phyloP scores from a whole-genome alignment of 176 grass and related monocot species.

The Secale cereale region DNA sequence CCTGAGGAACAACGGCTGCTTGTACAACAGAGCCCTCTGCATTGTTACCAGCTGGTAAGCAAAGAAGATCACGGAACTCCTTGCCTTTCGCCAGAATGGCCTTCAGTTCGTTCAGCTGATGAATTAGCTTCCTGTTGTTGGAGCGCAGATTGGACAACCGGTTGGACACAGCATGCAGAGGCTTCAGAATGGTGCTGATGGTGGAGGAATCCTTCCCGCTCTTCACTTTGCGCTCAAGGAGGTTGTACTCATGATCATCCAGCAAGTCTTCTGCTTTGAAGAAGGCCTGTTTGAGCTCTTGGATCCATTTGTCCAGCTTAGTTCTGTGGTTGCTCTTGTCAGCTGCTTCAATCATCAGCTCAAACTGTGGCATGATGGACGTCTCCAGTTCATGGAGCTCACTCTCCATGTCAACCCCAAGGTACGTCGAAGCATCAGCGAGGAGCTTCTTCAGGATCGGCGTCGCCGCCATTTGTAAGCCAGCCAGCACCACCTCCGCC shows the following conservation, averaged over 20 bases:
- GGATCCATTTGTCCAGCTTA: not conserved
- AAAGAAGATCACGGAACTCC: not conserved
- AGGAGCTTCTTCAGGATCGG: not conserved
- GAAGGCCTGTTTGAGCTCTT: constrained; percentile 7
- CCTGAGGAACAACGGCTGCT: not conserved
- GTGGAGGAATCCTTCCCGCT: not conserved
- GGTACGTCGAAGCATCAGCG: not conserved
- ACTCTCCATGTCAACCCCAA: not conserved
- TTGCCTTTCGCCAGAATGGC: not conserved
- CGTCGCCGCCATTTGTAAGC: not conserved
- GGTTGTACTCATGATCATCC: constrained; percentile 9
- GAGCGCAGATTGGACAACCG: not conserved
- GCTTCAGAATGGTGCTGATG: not conserved
- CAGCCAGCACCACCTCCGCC: not conserved
- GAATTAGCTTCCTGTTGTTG: not conserved
- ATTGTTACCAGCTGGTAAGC: not conserved
- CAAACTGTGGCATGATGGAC: not conserved
- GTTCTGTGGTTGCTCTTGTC: not conserved
- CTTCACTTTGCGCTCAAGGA: not conserved
- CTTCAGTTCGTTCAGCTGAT: not conserved
- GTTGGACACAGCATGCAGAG: not conserved
- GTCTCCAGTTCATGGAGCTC: constrained; percentile 16
- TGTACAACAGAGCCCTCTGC: too few species aligned
- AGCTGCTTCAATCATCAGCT: constrained; percentile 1
- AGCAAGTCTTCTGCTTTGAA: constrained; percentile 8